A percentile compares a stretch with the other conserved stretches of the same genome.
phyloP scores from a whole-genome alignment of 257 asterid genomes.

The Linderniella brevidens region DNA sequence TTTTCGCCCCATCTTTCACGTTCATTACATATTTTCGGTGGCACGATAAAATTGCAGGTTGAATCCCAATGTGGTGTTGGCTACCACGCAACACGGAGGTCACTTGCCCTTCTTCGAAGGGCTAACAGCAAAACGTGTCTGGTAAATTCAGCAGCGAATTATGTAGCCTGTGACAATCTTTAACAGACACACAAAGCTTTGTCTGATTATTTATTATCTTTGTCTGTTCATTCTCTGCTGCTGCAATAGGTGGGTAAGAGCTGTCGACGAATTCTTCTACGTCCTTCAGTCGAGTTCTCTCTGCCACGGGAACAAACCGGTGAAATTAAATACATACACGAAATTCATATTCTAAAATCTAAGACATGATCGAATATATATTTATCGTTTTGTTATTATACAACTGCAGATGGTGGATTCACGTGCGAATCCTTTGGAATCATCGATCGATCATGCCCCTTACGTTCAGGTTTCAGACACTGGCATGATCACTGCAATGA shows the following conservation, averaged over 20 bases:
- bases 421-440: slow-evolving; percentile 20
- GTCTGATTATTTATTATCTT: neutral
- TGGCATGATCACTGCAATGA: slow-evolving; percentile 36
- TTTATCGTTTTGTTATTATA: neutral
- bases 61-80: slow-evolving; percentile 41
- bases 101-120: slow-evolving; percentile 70
- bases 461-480: slow-evolving; percentile 32
- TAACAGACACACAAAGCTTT: neutral
- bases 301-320: slow-evolving; percentile 31
- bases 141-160: slow-evolving; percentile 25
- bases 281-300: slow-evolving; percentile 38
- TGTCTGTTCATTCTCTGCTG: neutral
- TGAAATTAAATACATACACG: slow-evolving; percentile 4
- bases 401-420: slow-evolving; percentile 24
- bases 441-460: slow-evolving; percentile 57
- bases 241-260: slow-evolving; percentile 64
- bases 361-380: neutral
- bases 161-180: neutral
- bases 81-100: slow-evolving; percentile 60
- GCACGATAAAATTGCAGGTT: slow-evolving; percentile 18
- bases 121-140: slow-evolving; percentile 32
- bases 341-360: slow-evolving; percentile 1
- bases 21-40: neutral
- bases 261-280: slow-evolving; percentile 44
- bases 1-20: neutral